Conservation (phyloP, 306 rosid species). For the Fragaria ananassa region DNA sequence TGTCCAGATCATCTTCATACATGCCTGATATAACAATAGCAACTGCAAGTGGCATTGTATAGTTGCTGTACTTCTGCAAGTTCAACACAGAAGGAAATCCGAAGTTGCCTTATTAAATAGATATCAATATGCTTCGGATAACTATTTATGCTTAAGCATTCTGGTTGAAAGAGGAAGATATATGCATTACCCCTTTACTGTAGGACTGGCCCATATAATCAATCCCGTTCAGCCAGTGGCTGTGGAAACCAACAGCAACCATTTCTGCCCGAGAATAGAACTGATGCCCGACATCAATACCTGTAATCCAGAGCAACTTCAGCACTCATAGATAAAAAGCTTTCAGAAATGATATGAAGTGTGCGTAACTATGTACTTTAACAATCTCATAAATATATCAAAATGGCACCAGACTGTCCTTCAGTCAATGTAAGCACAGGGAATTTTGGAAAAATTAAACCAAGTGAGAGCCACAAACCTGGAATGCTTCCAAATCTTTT, state of each 20-base stretch:
- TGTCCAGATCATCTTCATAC: slow-evolving; percentile 96
- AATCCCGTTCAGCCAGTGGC: slow-evolving; percentile 96
- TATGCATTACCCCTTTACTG: slow-evolving; percentile 58
- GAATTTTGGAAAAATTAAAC: background rate
- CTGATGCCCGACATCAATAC: slow-evolving; percentile 84
- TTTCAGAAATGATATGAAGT: background rate
- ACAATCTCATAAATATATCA: slow-evolving; percentile 1
- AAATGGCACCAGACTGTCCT: background rate
- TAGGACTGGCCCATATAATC: slow-evolving; percentile 72
- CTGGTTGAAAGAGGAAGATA: background rate
- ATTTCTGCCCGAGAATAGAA: slow-evolving; percentile 97
- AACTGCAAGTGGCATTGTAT: slow-evolving; percentile 71
- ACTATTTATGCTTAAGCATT: background rate
- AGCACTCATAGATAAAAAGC: slow-evolving; percentile 12
- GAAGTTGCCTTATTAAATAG: background rate
- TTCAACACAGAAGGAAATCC: slow-evolving; percentile 7
- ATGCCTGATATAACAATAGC: slow-evolving; percentile 89
- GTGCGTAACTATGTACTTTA: background rate
- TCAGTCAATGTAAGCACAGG: background rate
- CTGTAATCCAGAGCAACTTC: slow-evolving; percentile 41
- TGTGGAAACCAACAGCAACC: slow-evolving; percentile 90
- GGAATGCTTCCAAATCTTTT: slow-evolving; percentile 79
- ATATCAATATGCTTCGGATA: background rate
- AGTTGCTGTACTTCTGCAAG: slow-evolving; percentile 42
- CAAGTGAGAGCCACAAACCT: slow-evolving; percentile 52